Evolutionary conservation across 768 basidiomycete species (phyloP), one percentile per base, ranked within the genome.

Genomic region (Panus rudis): DNA sequence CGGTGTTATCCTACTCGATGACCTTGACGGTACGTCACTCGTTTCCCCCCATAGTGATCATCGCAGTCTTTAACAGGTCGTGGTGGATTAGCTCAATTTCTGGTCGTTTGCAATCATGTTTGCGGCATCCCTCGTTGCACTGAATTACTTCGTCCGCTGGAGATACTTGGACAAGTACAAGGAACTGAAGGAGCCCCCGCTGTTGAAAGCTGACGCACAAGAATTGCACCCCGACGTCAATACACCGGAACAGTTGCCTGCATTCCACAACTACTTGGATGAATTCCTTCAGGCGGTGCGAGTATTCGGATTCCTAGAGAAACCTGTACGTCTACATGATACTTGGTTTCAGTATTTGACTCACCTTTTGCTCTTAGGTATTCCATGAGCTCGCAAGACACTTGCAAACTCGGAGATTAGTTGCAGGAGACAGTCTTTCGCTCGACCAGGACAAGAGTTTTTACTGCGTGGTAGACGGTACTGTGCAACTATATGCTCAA

Each of bases 391-490:
- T 99, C 37, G 92, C 92, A 1, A 75, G 96, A 41, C 92, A 99
- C 65, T 67, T 99, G 13, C 94, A 98, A 62, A 99, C 96, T 2
- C 76, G 92, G 48, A 72, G 93, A n/a, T 69, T 99, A 17, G 87
- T 96, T 40, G 96, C 96, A 4, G 94, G 96, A 4, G 96, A 99
- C 54, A 94, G 87, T 39, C 74, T 97, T 46, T 84, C 88, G 22
- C 74, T 97, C 3, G 86, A 92, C 52, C 76, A 87, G 57, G 88
- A 97, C 66, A 90, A 90, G 55, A 92, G 84, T 50, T 99, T 99
- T 64, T 98, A 97, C 63, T 97, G 92, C 59, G 94, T 99, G 25
- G 84, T 98, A 24, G 96, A 99, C 60, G 96, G 96, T n/a, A 85
- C 76, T 48, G 94, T 94, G 12, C 91, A 99, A 56, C 91, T 98